These are phyloP conservation scores for Annulohypoxylon stygium DNA, from an alignment of 495 filamentous ascomycete genomes.

Conservation along the genomic window DNA sequence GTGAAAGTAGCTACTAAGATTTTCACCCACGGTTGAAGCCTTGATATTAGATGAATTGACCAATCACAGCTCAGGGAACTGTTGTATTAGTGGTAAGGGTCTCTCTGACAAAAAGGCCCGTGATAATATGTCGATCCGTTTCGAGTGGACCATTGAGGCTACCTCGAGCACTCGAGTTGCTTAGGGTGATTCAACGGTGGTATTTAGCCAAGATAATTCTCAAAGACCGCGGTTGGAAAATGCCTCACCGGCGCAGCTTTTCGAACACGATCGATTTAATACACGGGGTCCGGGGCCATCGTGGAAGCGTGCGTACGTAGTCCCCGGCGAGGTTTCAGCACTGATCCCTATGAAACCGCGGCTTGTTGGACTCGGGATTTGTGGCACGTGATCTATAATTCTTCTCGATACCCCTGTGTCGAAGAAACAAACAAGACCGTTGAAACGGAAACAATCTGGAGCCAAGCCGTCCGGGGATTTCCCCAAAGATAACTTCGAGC, in stretches of 20 bases:
- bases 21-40: conserved; percentile 38
- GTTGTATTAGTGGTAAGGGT: conserved; percentile 39
- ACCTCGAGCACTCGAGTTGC: conserved; percentile 30
- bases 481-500: conserved; percentile 18
- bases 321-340: conserved; percentile 43
- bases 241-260: conserved; percentile 38
- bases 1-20: conserved; percentile 35
- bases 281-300: conserved; percentile 31
- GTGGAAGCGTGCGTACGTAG: conserved; percentile 27
- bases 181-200: conserved; percentile 9
- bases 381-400: conserved; percentile 35
- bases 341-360: conserved; percentile 43
- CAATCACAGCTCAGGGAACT: conserved; percentile 31
- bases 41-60: conserved; percentile 41
- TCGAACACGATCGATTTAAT: conserved; percentile 35
- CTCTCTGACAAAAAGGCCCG: conserved; percentile 45
- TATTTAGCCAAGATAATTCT: conserved; percentile 37
- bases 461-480: conserved; percentile 33
- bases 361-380: conserved; percentile 31
- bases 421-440: conserved; percentile 41
- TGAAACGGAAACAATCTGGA: conserved; percentile 43
- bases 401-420: conserved; percentile 2
- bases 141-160: conserved; percentile 45
- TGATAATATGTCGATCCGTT: conserved; percentile 46
- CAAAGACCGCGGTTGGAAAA: conserved; percentile 39